These are phyloP conservation scores for Austroboletus eburneus DNA, from an alignment of 768 basidiomycete genomes.

Conservation along the genomic window DNA sequence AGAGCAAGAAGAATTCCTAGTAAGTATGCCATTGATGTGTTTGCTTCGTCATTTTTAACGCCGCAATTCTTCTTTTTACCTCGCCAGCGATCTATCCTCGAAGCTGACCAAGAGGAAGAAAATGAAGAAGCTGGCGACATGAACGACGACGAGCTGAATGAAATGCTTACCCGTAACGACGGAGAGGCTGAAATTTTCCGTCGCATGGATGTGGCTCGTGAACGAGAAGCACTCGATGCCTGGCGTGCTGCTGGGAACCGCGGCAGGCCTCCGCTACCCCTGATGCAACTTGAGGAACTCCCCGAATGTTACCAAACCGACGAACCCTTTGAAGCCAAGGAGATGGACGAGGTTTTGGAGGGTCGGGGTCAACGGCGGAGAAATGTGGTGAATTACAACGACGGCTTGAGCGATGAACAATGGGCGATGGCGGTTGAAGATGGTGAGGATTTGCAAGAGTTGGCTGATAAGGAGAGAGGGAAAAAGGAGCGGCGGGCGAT, in stretches of 20 bases:
- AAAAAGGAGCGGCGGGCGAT: conserved; percentile 60
- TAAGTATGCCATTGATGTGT: conserved; percentile 32
- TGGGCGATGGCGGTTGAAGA: conserved; percentile 87
- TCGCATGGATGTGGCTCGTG: conserved; percentile 77
- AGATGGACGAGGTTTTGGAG: conserved; percentile 48
- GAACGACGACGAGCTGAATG: conserved; percentile 94
- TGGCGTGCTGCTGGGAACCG: conserved; percentile 76
- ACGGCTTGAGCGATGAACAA: conserved; percentile 90
- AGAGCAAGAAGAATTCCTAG: conserved; percentile 94
- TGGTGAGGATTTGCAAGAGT: conserved; percentile 73
- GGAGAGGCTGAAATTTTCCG: conserved; percentile 74
- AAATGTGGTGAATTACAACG: conserved; percentile 86
- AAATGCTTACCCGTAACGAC: conserved; percentile 82
- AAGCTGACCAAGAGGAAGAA: conserved; percentile 86
- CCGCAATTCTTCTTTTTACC: conserved; percentile 6
- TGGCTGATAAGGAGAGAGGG: conserved; percentile 60
- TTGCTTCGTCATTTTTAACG: not conserved
- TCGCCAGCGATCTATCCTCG: conserved; percentile 77
- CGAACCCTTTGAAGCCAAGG: conserved; percentile 71
- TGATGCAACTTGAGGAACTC: conserved; percentile 86
- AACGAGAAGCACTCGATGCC: conserved; percentile 53
- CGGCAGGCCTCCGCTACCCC: conserved; percentile 68
- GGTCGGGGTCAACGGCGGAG: conserved; percentile 85
- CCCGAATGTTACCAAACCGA: conserved; percentile 89
- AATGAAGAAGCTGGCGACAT: conserved; percentile 89